A percentile compares a stretch with the other conserved stretches of the same genome.
Conservation (phyloP, 192 early-diverging fungal species). For the Gaertneriomyces semiglobifer region DNA sequence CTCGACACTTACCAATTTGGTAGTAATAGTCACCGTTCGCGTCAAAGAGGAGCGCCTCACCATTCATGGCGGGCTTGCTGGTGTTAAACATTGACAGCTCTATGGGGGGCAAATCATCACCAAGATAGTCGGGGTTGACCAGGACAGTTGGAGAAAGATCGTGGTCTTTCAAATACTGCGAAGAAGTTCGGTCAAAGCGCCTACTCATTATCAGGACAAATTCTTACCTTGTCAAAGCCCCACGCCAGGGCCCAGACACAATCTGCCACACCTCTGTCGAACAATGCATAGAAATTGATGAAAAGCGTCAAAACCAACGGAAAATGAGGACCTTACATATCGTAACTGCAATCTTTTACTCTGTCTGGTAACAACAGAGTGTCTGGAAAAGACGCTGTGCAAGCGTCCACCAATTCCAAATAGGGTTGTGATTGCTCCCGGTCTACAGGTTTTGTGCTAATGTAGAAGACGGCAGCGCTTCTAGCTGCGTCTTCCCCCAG, state of each 20-base stretch:
- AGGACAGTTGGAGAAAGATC: background rate
- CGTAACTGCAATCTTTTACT: background rate
- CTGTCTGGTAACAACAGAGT: background rate
- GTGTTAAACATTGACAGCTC: background rate
- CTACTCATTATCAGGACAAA: background rate
- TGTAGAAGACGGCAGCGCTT: background rate
- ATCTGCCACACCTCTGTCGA: background rate
- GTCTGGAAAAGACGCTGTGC: background rate
- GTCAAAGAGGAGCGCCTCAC: background rate
- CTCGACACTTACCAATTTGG: slow-evolving; percentile 3
- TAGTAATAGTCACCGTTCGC: slow-evolving; percentile 1
- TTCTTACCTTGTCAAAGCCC: slow-evolving; percentile 8
- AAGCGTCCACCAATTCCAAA: background rate
- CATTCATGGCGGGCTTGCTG: background rate
- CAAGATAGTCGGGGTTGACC: background rate
- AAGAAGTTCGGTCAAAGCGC: background rate
- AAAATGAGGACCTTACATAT: background rate
- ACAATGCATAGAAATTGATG: background rate
- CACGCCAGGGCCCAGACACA: slow-evolving; percentile 7
- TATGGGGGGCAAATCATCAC: background rate
- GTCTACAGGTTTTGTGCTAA: background rate
- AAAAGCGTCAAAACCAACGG: background rate
- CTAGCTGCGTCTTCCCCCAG: background rate
- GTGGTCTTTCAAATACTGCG: background rate
- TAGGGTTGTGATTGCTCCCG: background rate